Evolutionary conservation across 2,329 filamentous ascomycete species (phyloP).

Genomic region (Mycosphaerella arachidis): DNA sequence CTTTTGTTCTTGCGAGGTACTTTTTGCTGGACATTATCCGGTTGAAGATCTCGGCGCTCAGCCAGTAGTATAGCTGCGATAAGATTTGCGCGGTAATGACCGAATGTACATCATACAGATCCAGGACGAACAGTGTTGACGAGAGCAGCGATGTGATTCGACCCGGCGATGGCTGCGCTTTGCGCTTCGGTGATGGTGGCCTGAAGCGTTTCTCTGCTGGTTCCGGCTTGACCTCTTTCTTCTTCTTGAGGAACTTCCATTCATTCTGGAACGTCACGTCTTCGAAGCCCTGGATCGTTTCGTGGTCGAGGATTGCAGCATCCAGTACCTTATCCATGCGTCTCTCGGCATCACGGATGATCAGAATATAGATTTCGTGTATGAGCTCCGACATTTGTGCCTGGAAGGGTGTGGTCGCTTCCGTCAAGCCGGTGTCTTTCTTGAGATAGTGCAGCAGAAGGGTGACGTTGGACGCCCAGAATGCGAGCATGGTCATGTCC

Average conservation of each 20-base stretch:
- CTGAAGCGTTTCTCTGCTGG: conserved; percentile 85
- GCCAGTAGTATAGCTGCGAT: conserved; percentile 91
- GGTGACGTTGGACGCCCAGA: conserved; percentile 98
- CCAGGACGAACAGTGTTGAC: conserved; percentile 92
- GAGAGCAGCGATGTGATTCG: conserved; percentile 95
- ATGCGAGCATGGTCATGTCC: conserved; percentile 99
- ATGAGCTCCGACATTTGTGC: conserved; percentile 88
- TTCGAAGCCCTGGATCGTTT: conserved; percentile 95
- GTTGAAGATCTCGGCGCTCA: conserved; percentile 94
- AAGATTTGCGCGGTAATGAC: conserved; percentile 91
- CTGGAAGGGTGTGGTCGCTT: conserved; percentile 83
- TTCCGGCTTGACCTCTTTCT: conserved; percentile 82
- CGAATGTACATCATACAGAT: conserved; percentile 98
- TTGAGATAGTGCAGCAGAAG: conserved; percentile 94
- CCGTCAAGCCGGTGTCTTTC: conserved; percentile 78
- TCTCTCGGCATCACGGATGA: conserved; percentile 91
- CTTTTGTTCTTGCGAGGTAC: conserved; percentile 92
- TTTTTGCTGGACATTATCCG: conserved; percentile 94
- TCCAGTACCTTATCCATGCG: conserved; percentile 95
- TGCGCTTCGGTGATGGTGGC: conserved; percentile 86
- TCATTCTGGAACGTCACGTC: conserved; percentile 97
- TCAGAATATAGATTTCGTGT: conserved; percentile 97
- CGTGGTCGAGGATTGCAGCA: conserved; percentile 90
- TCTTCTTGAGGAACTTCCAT: conserved; percentile 94
- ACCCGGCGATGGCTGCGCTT: conserved; percentile 85